A percentile compares a stretch with the other conserved stretches of the same genome.
phyloP scores from a whole-genome alignment of 2,329 filamentous ascomycete species.

The Pseudogymnoascus sp. region DNA sequence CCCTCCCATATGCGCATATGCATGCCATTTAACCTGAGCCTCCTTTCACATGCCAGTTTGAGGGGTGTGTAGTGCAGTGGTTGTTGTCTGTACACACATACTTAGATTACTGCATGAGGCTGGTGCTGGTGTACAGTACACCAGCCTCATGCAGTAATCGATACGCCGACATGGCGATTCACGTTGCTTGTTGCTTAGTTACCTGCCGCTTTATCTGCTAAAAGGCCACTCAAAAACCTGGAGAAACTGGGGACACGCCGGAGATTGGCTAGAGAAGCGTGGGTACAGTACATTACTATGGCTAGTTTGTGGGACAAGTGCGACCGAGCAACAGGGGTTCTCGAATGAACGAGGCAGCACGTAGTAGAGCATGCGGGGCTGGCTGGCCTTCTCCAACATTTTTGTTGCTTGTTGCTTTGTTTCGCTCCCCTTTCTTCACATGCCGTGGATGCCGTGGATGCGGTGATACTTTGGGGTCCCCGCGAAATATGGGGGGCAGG shows the following conservation, averaged over 20 bases:
- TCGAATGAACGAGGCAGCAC: no score
- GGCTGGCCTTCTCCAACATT: not conserved
- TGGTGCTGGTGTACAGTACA: no score
- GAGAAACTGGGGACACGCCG: not conserved
- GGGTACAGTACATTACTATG: no score
- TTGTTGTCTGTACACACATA: not conserved
- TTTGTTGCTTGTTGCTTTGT: no score
- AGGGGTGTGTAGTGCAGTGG: not conserved
- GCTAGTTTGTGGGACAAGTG: not conserved
- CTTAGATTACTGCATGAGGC: not conserved
- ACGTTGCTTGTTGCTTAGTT: no score
- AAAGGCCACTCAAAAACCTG: not conserved
- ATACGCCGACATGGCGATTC: not conserved
- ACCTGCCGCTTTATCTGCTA: not conserved
- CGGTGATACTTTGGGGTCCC: no score
- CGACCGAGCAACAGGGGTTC: not conserved
- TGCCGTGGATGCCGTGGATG: not conserved
- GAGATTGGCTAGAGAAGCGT: not conserved
- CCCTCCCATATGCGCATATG: no score
- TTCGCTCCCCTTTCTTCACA: slow-evolving; percentile 1
- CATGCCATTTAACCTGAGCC: no score
- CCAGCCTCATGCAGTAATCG: no score
- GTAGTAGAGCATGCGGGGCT: not conserved
- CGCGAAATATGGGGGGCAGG: not conserved
- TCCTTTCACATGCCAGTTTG: not conserved